Evolutionary conservation across 2,329 filamentous ascomycete genomes (phyloP).

Genomic region (Fusarium cicatricum): DNA sequence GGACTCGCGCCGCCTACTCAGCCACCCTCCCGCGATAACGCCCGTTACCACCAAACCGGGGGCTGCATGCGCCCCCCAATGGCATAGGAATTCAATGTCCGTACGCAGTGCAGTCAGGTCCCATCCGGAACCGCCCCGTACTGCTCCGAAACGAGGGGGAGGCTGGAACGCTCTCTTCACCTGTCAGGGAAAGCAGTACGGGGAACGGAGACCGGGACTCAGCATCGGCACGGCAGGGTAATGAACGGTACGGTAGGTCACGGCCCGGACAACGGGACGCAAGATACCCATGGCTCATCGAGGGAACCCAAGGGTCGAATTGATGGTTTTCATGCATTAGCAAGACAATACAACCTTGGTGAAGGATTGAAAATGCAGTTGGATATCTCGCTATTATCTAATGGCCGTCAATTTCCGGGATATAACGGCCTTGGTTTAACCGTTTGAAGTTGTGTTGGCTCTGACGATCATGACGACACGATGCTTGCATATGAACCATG

Average conservation of each 20-base stretch:
- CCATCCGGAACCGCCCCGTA: conserved; percentile 25
- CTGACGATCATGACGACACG: conserved; percentile 40
- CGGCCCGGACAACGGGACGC: conserved; percentile 2
- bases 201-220: conserved; percentile 4
- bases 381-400: conserved; percentile 4
- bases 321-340: not conserved
- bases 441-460: conserved; percentile 12
- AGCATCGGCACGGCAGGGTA: conserved; percentile 17
- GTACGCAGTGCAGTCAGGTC: not conserved
- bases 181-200: not conserved
- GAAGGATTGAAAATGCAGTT: conserved; percentile 5
- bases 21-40: conserved; percentile 8
- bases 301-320: not conserved
- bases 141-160: conserved; percentile 23
- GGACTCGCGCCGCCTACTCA: not conserved
- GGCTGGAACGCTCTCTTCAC: not conserved
- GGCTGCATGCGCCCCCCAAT: conserved; percentile 15
- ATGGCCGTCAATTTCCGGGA: conserved; percentile 11
- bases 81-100: conserved; percentile 34
- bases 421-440: conserved; percentile 15
- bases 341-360: conserved; percentile 3
- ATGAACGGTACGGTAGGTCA: conserved; percentile 17
- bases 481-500: conserved; percentile 11
- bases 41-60: conserved; percentile 5
- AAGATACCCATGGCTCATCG: not conserved